Percentiles rank a stretch among this genome's conserved stretches.
Conservation (phyloP, 139 green algal genomes). For the Chlamydomonas sp. region DNA sequence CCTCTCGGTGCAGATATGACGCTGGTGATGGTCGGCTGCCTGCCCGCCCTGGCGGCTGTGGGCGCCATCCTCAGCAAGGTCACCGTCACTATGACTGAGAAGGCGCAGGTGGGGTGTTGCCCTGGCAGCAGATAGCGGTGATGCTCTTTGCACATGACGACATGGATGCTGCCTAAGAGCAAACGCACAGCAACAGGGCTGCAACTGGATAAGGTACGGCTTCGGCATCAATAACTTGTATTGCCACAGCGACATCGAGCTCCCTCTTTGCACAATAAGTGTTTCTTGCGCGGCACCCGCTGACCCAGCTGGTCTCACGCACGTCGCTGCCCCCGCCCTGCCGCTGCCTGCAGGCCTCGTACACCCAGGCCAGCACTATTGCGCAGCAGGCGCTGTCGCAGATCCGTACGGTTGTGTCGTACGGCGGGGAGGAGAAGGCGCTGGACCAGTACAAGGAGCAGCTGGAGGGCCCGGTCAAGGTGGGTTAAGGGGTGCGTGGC, state of each 20-base stretch:
- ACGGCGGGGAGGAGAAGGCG: conserved; percentile 64
- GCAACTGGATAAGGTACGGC: too few species aligned
- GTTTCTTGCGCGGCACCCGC: too few species aligned
- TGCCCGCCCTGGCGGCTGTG: conserved; percentile 63
- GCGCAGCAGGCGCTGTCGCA: conserved; percentile 72
- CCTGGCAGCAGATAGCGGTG: too few species aligned
- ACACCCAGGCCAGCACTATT: conserved; percentile 65
- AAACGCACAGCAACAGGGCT: too few species aligned
- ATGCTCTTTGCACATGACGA: too few species aligned
- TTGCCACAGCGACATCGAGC: too few species aligned
- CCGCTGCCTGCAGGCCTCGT: not conserved
- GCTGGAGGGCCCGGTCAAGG: conserved; percentile 61
- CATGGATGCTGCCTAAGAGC: too few species aligned
- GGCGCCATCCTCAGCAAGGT: conserved; percentile 45
- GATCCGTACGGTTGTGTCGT: conserved; percentile 82
- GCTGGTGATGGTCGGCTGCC: conserved; percentile 66
- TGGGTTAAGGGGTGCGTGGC: not conserved
- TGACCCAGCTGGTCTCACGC: not conserved
- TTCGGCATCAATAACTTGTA: too few species aligned
- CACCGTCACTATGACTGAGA: not conserved
- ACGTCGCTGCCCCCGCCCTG: too few species aligned
- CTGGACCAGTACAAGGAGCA: conserved; percentile 58
- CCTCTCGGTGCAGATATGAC: conserved; percentile 23
- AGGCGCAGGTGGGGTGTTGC: too few species aligned
- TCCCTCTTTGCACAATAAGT: too few species aligned